These are phyloP conservation scores for Penicillium brasilianum DNA, from an alignment of 2,329 filamentous ascomycete species.

Conservation along the genomic window DNA sequence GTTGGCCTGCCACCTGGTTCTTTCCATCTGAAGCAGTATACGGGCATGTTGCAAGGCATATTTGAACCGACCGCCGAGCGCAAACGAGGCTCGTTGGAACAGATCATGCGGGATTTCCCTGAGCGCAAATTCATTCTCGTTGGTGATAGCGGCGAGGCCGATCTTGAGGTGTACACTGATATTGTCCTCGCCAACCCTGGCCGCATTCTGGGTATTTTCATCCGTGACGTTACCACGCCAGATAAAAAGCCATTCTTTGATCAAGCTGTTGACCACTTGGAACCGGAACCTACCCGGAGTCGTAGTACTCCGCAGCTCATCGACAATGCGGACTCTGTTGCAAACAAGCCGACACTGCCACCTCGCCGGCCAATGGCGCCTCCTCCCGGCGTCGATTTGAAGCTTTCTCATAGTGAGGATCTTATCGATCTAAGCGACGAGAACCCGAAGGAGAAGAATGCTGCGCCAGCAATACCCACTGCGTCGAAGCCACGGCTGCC, in stretches of 20 bases:
- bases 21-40: conserved; percentile 94
- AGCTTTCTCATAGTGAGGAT: conserved; percentile 38
- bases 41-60: conserved; percentile 95
- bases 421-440: conserved; percentile 50
- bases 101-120: conserved; percentile 87
- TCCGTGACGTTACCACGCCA: conserved; percentile 89
- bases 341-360: conserved; percentile 46
- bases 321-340: conserved; percentile 33
- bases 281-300: conserved; percentile 30
- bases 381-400: conserved; percentile 26
- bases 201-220: conserved; percentile 84
- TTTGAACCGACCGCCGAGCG: conserved; percentile 96
- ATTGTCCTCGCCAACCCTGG: conserved; percentile 84
- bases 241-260: conserved; percentile 79
- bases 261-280: conserved; percentile 54
- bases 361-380: conserved; percentile 40
- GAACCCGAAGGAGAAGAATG: conserved; percentile 20
- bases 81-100: conserved; percentile 86
- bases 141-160: conserved; percentile 94
- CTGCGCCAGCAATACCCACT: conserved; percentile 22
- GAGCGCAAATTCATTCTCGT: conserved; percentile 87
- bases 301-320: conserved; percentile 34
- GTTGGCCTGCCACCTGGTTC: conserved; percentile 84
- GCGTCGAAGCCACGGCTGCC: conserved; percentile 33
- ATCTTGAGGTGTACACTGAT: conserved; percentile 96